A percentile compares a stretch with the other conserved stretches of the same genome.
Evolutionary conservation across 192 early-diverging fungal species (phyloP).

Genomic region (Piromyces sp.): DNA sequence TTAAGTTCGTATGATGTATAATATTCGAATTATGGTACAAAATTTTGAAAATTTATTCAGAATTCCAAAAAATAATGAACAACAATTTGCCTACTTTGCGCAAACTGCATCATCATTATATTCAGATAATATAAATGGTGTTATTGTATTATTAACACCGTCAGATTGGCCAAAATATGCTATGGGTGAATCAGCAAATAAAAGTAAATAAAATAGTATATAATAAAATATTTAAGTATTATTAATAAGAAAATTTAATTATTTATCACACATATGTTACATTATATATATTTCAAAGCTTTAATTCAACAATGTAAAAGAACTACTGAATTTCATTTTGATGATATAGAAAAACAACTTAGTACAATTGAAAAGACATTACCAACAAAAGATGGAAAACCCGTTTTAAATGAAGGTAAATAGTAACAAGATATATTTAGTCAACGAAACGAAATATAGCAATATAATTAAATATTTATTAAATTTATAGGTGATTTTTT

Average conservation of each 20-base stretch:
- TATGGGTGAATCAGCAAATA: slow-evolving; percentile 24
- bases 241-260: too few relatives aligned
- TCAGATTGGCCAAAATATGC: slow-evolving; percentile 36
- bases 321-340: slow-evolving; percentile 63
- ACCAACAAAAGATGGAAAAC: slow-evolving; percentile 6
- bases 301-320: slow-evolving; percentile 44
- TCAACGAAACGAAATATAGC: too few relatives aligned
- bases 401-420: slow-evolving; percentile 32
- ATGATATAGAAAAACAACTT: slow-evolving; percentile 45
- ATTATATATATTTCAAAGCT: too few relatives aligned
- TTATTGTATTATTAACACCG: slow-evolving; percentile 29
- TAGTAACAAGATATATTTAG: too few relatives aligned
- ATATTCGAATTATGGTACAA: slow-evolving; percentile 35
- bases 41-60: slow-evolving; percentile 26
- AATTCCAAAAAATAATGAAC: slow-evolving; percentile 12
- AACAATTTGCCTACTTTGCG: slow-evolving; percentile 43
- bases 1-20: slow-evolving; percentile 50
- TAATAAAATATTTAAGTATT: not conserved
- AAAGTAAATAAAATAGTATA: slow-evolving; percentile 13
- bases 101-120: slow-evolving; percentile 50
- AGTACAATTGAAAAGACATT: slow-evolving; percentile 30
- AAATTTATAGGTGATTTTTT: slow-evolving; percentile 41
- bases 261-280: too few relatives aligned
- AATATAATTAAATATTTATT: not conserved
- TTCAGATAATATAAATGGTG: slow-evolving; percentile 33